A percentile compares a stretch with the other conserved stretches of the same genome.
phyloP scores from a whole-genome alignment of 306 rosid species.

The Gleditsia sinensis region DNA sequence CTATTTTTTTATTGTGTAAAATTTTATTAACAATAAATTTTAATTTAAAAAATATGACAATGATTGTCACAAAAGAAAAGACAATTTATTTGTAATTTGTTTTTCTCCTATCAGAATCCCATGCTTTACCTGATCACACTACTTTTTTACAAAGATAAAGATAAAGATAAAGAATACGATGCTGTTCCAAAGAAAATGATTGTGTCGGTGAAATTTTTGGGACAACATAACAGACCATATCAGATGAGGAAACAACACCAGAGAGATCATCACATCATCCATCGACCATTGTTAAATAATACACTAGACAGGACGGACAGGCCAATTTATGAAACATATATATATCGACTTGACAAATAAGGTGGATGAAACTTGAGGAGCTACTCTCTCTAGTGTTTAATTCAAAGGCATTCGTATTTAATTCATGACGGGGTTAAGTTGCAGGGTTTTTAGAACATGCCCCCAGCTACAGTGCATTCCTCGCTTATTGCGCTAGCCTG shows the following conservation, averaged over 20 bases:
- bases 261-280: background rate
- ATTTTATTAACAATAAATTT: too few species aligned
- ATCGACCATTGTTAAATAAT: background rate
- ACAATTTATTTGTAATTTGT: too few species aligned
- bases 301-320: background rate
- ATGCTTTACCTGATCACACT: too few species aligned
- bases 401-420: too few species aligned
- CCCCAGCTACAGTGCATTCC: slow-evolving; percentile 98
- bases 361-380: background rate
- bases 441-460: slow-evolving; percentile 47
- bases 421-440: background rate
- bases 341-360: background rate
- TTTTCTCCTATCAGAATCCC: too few species aligned
- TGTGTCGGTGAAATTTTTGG: too few species aligned
- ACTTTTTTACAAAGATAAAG: too few species aligned
- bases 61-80: too few species aligned
- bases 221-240: background rate
- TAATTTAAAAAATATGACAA: too few species aligned
- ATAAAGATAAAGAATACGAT: too few species aligned
- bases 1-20: too few species aligned
- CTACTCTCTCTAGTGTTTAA: background rate
- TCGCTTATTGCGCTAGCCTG: slow-evolving; percentile 97
- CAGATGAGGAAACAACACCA: background rate
- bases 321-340: background rate
- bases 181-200: too few species aligned